phyloP scores from a whole-genome alignment of 1,139 yeast species.

The Magnusiomyces sp. region DNA sequence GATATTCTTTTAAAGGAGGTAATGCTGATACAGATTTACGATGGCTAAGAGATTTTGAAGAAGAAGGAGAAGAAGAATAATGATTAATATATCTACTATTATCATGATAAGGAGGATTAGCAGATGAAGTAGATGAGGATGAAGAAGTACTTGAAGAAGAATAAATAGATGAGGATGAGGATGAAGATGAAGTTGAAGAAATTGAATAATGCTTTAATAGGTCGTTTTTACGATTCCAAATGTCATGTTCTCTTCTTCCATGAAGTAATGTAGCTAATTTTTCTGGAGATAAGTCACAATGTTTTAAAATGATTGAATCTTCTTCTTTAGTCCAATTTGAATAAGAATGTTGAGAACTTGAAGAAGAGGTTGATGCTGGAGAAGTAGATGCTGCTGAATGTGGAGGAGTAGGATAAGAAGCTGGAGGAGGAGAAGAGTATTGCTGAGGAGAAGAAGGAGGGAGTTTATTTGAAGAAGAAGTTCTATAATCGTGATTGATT shows the following conservation, averaged over 20 bases:
- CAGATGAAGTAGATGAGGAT: background rate
- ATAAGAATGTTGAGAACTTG: background rate
- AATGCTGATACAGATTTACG: conserved; percentile 1
- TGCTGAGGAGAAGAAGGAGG: conserved; percentile 6
- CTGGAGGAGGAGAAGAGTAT: conserved; percentile 8
- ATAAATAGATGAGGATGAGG: background rate
- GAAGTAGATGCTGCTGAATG: conserved; percentile 1
- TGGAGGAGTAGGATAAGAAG: conserved; percentile 4
- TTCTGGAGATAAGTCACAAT: conserved; percentile 59
- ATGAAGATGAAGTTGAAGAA: background rate
- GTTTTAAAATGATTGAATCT: conserved; percentile 54
- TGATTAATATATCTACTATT: background rate
- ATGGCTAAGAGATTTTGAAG: background rate
- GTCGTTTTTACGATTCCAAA: conserved; percentile 11
- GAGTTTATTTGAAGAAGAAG: conserved; percentile 21
- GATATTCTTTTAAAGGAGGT: conserved; percentile 4
- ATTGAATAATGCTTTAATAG: background rate
- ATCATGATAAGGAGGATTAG: background rate
- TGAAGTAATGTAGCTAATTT: conserved; percentile 70
- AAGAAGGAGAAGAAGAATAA: background rate
- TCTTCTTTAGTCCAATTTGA: conserved; percentile 50
- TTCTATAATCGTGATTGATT: background rate
- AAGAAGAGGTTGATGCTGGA: background rate
- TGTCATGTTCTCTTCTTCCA: conserved; percentile 33
- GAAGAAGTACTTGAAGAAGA: background rate